Conservation (phyloP, 1,284 basidiomycete genomes). For the Naganishia sp. region DNA sequence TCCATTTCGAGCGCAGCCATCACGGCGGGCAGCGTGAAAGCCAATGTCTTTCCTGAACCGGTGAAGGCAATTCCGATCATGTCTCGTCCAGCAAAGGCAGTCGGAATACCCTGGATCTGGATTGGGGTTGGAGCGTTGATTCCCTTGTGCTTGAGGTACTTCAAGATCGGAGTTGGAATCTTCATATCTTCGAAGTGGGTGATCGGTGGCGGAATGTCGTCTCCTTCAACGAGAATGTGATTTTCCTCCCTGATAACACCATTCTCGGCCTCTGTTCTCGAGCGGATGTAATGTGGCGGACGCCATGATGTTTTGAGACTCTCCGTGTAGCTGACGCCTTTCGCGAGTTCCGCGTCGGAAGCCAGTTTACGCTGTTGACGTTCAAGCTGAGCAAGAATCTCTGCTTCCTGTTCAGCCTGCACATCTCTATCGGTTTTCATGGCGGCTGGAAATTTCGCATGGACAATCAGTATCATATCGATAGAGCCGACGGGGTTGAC, state of each 20-base stretch:
- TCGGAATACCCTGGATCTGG: conserved; percentile 94
- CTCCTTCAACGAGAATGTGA: conserved; percentile 89
- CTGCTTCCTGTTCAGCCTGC: conserved; percentile 82
- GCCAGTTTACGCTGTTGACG: conserved; percentile 81
- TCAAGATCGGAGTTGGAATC: conserved; percentile 79
- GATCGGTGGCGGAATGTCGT: conserved; percentile 87
- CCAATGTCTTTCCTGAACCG: conserved; percentile 88
- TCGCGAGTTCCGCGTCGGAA: conserved; percentile 86
- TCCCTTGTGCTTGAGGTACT: conserved; percentile 77
- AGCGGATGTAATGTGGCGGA: conserved; percentile 79
- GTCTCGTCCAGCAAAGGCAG: conserved; percentile 89
- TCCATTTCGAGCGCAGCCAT: conserved; percentile 96
- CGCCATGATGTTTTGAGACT: conserved; percentile 83
- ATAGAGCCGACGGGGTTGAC: conserved; percentile 37
- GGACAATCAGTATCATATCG: background rate
- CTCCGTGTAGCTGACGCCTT: conserved; percentile 88
- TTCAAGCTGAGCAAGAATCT: conserved; percentile 87
- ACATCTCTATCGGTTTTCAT: conserved; percentile 81
- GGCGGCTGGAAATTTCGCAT: conserved; percentile 62
- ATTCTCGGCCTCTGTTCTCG: conserved; percentile 69
- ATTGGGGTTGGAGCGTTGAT: conserved; percentile 91
- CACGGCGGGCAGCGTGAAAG: conserved; percentile 89
- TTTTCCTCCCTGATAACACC: conserved; percentile 78
- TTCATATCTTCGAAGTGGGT: conserved; percentile 98
- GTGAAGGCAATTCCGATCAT: conserved; percentile 94